Evolutionary conservation across 2,329 filamentous ascomycete genomes (phyloP), one percentile per base, ranked within the genome.

Genomic region (Metarhizium brunneum): DNA sequence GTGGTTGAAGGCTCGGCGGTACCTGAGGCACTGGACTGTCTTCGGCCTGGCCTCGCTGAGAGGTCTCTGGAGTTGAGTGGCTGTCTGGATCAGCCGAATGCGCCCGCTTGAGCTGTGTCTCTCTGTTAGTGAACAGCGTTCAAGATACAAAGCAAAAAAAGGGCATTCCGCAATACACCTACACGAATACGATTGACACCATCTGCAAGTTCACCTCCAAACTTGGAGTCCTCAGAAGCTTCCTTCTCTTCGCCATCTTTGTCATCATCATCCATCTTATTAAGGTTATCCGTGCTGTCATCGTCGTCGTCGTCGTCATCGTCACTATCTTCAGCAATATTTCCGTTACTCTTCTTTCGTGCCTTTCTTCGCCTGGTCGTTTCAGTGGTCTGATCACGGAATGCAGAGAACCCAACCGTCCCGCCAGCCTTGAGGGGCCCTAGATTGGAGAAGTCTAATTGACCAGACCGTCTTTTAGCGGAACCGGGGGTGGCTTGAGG

Each of bases 361-460:
- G 76, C 70, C 67, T 85, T 72, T 57, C 77, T 78, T 64, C 84
- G 84, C 55, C 77, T 73, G 3, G 76, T 69, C 1, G 76, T 73
- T 54, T 83, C 79, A 16, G 78, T 72, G 45, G 83, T 79, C 56
- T 79, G 78, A 60, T 95, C 91, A 54, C 92, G 84, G 75, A 96
- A 96, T 14, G 88, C 83, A 3, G 90, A 86, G 69, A 96, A 97
- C 40, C 92, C 92, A 50, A 95, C 89, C 0, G 90, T 92, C 30
- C 92, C 91, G n/a, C 84, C 83, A 2, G 88, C 81, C 69, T 95
- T 95, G 25, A 97, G 77, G 0, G 92, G 91, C 2, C 87, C 88
- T 10, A 97, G 79, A 56, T 82, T 90, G 14, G 89, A 86, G 65
- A 97, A 92, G 71, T 96, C 90, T 1, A 92, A 80, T 63, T 90